Evolutionary conservation across 1,139 yeast species (phyloP).

Genomic region (Scheffersomyces lignicola): DNA sequence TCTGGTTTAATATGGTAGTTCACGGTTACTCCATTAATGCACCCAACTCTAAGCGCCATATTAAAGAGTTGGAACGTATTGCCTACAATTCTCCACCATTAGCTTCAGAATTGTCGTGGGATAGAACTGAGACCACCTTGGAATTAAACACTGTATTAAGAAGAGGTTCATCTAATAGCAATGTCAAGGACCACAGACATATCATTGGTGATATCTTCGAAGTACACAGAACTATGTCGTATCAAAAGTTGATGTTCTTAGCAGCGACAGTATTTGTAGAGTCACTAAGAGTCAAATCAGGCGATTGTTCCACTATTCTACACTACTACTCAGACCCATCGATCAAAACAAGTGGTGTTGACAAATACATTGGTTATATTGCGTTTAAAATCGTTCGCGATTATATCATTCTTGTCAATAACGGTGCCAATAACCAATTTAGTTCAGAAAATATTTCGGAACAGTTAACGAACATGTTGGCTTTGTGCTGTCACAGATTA

Average conservation of each 20-base stretch:
- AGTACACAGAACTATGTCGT: constrained; percentile 57
- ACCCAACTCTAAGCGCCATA: constrained; percentile 48
- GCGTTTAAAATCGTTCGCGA: constrained; percentile 60
- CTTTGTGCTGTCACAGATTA: constrained; percentile 77
- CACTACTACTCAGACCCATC: constrained; percentile 87
- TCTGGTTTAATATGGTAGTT: constrained; percentile 93
- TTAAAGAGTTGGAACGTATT: constrained; percentile 58
- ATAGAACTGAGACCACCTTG: constrained; percentile 85
- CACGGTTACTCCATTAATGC: constrained; percentile 80
- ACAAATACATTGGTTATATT: constrained; percentile 65
- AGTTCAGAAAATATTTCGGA: constrained; percentile 62
- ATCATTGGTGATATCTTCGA: constrained; percentile 53
- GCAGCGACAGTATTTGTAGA: constrained; percentile 83
- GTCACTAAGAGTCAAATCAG: constrained; percentile 72
- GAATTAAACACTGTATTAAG: constrained; percentile 90
- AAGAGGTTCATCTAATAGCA: constrained; percentile 84
- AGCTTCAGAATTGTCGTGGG: constrained; percentile 84
- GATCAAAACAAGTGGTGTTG: constrained; percentile 69
- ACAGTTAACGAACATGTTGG: constrained; percentile 69
- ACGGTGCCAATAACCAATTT: constrained; percentile 52
- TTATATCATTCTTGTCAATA: constrained; percentile 47
- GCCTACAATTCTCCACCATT: constrained; percentile 91
- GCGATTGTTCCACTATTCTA: constrained; percentile 75
- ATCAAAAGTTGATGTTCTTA: constrained; percentile 83
- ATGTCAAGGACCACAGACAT: constrained; percentile 73